Percentiles rank a stretch among this genome's conserved stretches.
Conservation (phyloP, 75 land plant genomes). For the Selaginella tamariscina region DNA sequence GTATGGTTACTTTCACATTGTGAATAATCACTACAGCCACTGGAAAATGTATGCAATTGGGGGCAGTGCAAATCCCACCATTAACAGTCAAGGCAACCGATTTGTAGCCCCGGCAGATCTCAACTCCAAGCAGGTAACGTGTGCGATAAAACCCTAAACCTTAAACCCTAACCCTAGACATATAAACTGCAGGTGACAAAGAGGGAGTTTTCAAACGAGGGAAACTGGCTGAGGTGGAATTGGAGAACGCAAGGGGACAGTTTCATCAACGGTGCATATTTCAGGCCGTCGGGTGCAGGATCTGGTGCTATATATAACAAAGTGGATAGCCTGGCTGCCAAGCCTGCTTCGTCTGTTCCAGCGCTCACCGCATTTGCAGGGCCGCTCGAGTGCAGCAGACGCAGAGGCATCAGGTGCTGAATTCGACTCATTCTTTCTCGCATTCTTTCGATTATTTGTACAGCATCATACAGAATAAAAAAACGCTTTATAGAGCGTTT, state of each 20-base stretch:
- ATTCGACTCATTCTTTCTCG: too few species aligned
- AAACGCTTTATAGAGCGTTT: too few species aligned
- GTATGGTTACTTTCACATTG: neutral
- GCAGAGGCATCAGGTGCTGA: too few species aligned
- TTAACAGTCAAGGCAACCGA: neutral
- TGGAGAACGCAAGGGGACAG: neutral
- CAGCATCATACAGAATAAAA: too few species aligned
- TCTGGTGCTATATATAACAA: neutral
- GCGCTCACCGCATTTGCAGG: neutral
- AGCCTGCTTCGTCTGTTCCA: neutral
- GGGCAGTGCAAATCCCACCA: neutral
- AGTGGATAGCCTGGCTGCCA: neutral
- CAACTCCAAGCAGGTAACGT: slow-evolving; percentile 1
- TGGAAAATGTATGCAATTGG: neutral
- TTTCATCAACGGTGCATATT: neutral
- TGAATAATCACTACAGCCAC: neutral
- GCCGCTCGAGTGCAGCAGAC: neutral
- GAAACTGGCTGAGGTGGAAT: neutral
- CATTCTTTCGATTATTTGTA: too few species aligned
- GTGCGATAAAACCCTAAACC: neutral
- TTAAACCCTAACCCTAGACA: too few species aligned
- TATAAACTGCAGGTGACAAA: neutral
- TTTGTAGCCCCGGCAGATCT: neutral
- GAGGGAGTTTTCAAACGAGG: neutral
- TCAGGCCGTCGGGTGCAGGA: neutral